A percentile compares a stretch with the other conserved stretches of the same genome.
phyloP scores from a whole-genome alignment of 495 filamentous ascomycete species.

The Aspergillus asperescens region DNA sequence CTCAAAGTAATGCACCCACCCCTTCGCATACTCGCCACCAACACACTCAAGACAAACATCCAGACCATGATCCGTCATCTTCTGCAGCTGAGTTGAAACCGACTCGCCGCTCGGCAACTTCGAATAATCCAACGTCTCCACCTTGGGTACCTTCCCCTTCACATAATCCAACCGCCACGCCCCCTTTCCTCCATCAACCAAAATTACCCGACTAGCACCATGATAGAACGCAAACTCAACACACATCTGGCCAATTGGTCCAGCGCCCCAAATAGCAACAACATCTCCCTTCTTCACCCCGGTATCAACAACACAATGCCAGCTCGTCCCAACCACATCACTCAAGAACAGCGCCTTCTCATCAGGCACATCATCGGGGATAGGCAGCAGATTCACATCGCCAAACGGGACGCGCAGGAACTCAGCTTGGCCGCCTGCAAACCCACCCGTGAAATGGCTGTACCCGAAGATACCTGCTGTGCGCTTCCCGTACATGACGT shows the following conservation, averaged over 20 bases:
- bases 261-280: conserved; percentile 66
- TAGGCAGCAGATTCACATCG: conserved; percentile 75
- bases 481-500: conserved; percentile 66
- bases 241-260: conserved; percentile 76
- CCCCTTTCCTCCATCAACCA: conserved; percentile 65
- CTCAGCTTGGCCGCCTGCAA: conserved; percentile 85
- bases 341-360: conserved; percentile 82
- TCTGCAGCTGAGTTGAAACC: conserved; percentile 66
- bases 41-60: conserved; percentile 82
- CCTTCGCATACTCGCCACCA: conserved; percentile 80
- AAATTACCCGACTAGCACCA: conserved; percentile 70
- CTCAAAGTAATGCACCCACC: conserved; percentile 75
- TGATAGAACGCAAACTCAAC: conserved; percentile 66
- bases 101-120: conserved; percentile 48
- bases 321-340: conserved; percentile 73
- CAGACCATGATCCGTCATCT: conserved; percentile 62
- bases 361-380: conserved; percentile 77
- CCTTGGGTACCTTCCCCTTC: conserved; percentile 55
- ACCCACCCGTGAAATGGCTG: conserved; percentile 73
- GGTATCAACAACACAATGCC: conserved; percentile 78
- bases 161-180: conserved; percentile 64
- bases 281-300: conserved; percentile 70
- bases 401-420: conserved; percentile 78
- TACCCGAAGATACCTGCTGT: conserved; percentile 58
- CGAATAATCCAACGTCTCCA: conserved; percentile 56